Base-by-base conservation (phyloP, 108 stramenopile genomes). In the Cyclotella baltica region DNA sequence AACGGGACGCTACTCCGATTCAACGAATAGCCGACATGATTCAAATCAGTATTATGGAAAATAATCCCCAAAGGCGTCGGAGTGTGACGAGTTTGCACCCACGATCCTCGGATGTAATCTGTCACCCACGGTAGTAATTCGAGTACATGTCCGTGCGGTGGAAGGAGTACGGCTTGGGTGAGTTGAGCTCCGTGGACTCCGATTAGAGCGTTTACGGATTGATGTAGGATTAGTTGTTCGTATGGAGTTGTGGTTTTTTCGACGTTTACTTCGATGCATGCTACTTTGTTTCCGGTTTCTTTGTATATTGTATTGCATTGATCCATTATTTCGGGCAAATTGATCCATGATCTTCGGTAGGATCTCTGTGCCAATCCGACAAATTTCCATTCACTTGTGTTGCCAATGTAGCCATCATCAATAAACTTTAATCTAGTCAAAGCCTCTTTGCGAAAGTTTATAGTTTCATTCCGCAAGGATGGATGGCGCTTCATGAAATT, bases 171-270 rank as follows among this genome's bases (percentile, higher is more conserved):
- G 28, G 83, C 88, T 51, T 88, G 85, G 33, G 88, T 86, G 18
- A 88, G 58, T 36, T 86, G 85, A 18, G 86, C 86, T 25, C 86
- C 83, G 70, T 87, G 86, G 46, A 87, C 79, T 46, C 86, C 86
- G 66, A 88, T 87, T 50, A 88, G 30, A n/a, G 53, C 88, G 57
- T 88, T 81, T n/a, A 88, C 64, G 20, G 80, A 69, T 2, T 75
- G 83, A 70, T 88, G 88, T 3, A 82, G 83, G 6, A 86, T 30
- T 18, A 86, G 48, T 70, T 88, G 88, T 29, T 85, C 76, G 43
- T 50, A 74, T 27, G 73, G 81, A 34, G 63, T 48, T 10, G 56
- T 53, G 31, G 70, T 85, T 23, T 78, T 65, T 37, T 88, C 85
- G 9, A 88, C 80, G 62, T 88, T 88, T 15, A 88, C 80, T 51